A percentile compares a stretch with the other conserved stretches of the same genome.
Evolutionary conservation across 306 rosid species (phyloP).

Genomic region (Prosopis cineraria): DNA sequence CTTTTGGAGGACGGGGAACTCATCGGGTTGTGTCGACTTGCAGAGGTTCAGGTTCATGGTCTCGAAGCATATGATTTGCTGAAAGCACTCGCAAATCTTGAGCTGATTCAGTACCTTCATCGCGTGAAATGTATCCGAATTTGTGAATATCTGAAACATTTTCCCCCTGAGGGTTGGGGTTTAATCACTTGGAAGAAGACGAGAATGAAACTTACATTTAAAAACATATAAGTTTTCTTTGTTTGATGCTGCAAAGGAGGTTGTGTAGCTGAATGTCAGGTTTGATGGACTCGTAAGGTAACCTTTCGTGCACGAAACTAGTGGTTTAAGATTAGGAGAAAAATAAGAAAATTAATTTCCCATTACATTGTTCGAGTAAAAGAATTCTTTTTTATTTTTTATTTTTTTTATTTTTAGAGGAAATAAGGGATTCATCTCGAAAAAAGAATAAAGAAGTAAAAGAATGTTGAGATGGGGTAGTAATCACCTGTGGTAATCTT

Average conservation of each 20-base stretch:
- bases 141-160: conserved; percentile 69
- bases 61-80: conserved; percentile 80
- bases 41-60: conserved; percentile 83
- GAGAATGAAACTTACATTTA: background rate
- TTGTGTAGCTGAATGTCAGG: conserved; percentile 65
- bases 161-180: background rate
- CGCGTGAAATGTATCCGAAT: conserved; percentile 83
- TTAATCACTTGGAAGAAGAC: background rate
- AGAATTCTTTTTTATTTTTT: no score
- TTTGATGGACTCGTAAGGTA: conserved; percentile 75
- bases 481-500: conserved; percentile 75
- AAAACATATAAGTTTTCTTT: conserved; percentile 64
- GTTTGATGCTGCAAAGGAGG: conserved; percentile 59
- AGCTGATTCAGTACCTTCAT: conserved; percentile 54
- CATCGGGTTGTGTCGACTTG: conserved; percentile 55
- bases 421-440: no score
- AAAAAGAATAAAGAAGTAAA: no score
- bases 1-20: conserved; percentile 75
- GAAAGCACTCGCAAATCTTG: conserved; percentile 67
- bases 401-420: no score
- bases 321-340: background rate
- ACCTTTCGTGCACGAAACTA: conserved; percentile 89
- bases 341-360: background rate
- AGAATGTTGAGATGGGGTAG: background rate
- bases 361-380: background rate